Conservation (phyloP, 73 alveolate species). For the Stentor coeruleus region DNA sequence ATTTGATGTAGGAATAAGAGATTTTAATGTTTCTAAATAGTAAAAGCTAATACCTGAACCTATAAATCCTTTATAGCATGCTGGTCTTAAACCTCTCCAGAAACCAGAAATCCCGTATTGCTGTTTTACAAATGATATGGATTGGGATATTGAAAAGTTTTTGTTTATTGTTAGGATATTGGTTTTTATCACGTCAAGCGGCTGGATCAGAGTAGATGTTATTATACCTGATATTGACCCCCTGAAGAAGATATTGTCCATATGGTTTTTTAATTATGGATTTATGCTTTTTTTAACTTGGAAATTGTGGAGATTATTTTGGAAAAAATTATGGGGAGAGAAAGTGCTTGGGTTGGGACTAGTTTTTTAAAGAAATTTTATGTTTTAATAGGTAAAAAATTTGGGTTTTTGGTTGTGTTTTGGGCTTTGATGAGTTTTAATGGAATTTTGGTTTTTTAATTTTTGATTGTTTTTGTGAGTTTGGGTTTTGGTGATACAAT, state of each 20-base stretch:
- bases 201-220: constrained; percentile 6
- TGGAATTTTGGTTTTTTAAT: too few species aligned
- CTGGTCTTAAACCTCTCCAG: constrained; percentile 13
- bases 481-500: too few species aligned
- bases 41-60: background rate
- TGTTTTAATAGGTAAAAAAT: too few species aligned
- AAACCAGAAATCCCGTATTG: background rate
- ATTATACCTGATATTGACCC: background rate
- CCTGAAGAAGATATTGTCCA: constrained; percentile 7
- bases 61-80: background rate
- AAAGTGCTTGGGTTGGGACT: too few species aligned
- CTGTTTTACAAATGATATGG: background rate
- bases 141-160: background rate
- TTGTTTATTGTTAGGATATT: background rate
- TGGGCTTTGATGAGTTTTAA: too few species aligned
- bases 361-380: too few species aligned
- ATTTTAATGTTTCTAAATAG: background rate
- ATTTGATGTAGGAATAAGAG: background rate
- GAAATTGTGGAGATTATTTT: too few species aligned
- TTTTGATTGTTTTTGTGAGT: too few species aligned
- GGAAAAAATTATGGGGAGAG: too few species aligned
- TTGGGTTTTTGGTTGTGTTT: too few species aligned
- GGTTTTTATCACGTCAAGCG: constrained; percentile 18
- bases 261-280: too few species aligned
- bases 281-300: too few species aligned